These are phyloP conservation scores for Lactifluus echinatus DNA, from an alignment of 768 basidiomycete genomes.

Conservation along the genomic window DNA sequence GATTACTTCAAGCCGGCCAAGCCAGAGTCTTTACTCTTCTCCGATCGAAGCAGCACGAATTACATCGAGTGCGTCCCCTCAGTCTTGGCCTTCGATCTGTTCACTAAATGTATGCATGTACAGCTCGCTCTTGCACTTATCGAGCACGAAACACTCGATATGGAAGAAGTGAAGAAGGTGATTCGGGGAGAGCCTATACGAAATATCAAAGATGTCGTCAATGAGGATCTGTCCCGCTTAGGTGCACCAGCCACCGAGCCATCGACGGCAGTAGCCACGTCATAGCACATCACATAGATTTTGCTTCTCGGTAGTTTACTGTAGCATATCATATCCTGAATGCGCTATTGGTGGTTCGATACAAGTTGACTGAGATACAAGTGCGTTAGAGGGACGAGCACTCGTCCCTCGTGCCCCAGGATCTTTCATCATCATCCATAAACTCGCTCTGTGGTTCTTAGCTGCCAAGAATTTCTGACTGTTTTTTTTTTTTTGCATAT, in stretches of 20 bases:
- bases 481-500: not conserved
- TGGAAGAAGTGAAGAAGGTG: slow-evolving; percentile 79
- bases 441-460: not conserved
- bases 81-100: not conserved
- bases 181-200: slow-evolving; percentile 78
- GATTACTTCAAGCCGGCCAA: slow-evolving; percentile 46
- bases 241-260: not conserved
- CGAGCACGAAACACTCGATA: slow-evolving; percentile 88
- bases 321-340: slow-evolving; percentile 10
- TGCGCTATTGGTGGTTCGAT: not conserved
- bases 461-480: not conserved
- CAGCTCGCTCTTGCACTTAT: slow-evolving; percentile 88
- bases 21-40: slow-evolving; percentile 55
- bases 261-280: not conserved
- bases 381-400: not conserved
- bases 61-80: slow-evolving; percentile 52
- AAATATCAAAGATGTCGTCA: slow-evolving; percentile 54
- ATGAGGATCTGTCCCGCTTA: slow-evolving; percentile 37
- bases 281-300: slow-evolving; percentile 8
- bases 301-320: not conserved
- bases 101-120: slow-evolving; percentile 4
- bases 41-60: slow-evolving; percentile 58
- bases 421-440: too few relatives aligned
- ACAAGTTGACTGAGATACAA: not conserved
- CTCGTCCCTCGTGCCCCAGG: too few relatives aligned